phyloP scores from a whole-genome alignment of 345 rosid species.

The Camelina hispida region DNA sequence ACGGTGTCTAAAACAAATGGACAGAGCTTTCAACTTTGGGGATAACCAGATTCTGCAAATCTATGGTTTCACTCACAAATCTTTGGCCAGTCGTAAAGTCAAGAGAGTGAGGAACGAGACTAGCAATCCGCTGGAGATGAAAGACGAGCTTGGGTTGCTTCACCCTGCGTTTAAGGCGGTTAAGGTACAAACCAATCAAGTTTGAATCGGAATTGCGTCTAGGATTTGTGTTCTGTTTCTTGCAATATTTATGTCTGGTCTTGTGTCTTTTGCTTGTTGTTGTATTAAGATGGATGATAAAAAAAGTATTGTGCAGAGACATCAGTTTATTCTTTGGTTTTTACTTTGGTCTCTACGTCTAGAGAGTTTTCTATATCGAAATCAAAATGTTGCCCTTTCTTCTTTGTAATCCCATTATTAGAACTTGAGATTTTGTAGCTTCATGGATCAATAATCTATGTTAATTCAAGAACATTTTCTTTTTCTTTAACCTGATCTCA shows the following conservation, averaged over 20 bases:
- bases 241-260: constrained; percentile 25
- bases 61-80: constrained; percentile 67
- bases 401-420: not conserved
- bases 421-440: constrained; percentile 35
- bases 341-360: constrained; percentile 29
- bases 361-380: constrained; percentile 24
- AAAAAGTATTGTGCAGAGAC: constrained; percentile 38
- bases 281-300: constrained; percentile 43
- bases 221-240: constrained; percentile 25
- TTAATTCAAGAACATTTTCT: not conserved
- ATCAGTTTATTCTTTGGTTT: constrained; percentile 32
- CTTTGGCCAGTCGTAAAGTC: constrained; percentile 57
- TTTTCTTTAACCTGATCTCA: not conserved
- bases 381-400: constrained; percentile 20
- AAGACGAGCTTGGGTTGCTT: constrained; percentile 55
- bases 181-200: constrained; percentile 48
- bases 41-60: constrained; percentile 76
- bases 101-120: constrained; percentile 61
- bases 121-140: constrained; percentile 51
- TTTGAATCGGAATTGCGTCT: constrained; percentile 26
- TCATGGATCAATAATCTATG: constrained; percentile 27
- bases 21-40: constrained; percentile 76
- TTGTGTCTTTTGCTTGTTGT: constrained; percentile 41
- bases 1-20: constrained; percentile 80
- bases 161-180: constrained; percentile 53